Conservation (phyloP, 768 basidiomycete species). For the Cubamyces lactineus region DNA sequence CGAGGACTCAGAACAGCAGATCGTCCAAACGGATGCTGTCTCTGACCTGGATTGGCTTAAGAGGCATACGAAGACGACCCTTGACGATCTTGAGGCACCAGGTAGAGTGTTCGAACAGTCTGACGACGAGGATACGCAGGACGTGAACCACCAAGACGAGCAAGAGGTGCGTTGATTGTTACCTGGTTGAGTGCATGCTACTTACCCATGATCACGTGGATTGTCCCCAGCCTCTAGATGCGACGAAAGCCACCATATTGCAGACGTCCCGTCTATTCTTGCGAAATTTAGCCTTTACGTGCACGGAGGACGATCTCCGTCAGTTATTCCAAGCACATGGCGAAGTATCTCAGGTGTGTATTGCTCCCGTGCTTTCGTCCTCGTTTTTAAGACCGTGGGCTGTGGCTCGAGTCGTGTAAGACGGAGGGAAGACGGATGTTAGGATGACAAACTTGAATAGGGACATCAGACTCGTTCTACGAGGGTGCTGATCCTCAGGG, state of each 20-base stretch:
- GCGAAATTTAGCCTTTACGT: slow-evolving; percentile 92
- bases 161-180: neutral
- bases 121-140: slow-evolving; percentile 48
- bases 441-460: slow-evolving; percentile 54
- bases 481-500: slow-evolving; percentile 48
- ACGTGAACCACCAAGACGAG: slow-evolving; percentile 13
- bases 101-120: slow-evolving; percentile 65
- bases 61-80: slow-evolving; percentile 56
- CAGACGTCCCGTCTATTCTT: slow-evolving; percentile 84
- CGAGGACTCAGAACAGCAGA: slow-evolving; percentile 16
- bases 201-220: neutral
- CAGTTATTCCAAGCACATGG: slow-evolving; percentile 72
- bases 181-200: neutral
- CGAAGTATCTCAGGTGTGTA: slow-evolving; percentile 72
- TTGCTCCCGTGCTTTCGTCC: neutral
- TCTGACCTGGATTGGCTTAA: slow-evolving; percentile 81
- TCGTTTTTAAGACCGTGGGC: no score
- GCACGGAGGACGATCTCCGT: slow-evolving; percentile 69
- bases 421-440: slow-evolving; percentile 5
- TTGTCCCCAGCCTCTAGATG: slow-evolving; percentile 18
- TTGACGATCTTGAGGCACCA: slow-evolving; percentile 37
- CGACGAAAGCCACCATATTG: slow-evolving; percentile 54
- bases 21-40: slow-evolving; percentile 40
- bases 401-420: no score
- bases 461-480: slow-evolving; percentile 56